Conservation (phyloP, 305 asterid species). For the Withania somnifera region DNA sequence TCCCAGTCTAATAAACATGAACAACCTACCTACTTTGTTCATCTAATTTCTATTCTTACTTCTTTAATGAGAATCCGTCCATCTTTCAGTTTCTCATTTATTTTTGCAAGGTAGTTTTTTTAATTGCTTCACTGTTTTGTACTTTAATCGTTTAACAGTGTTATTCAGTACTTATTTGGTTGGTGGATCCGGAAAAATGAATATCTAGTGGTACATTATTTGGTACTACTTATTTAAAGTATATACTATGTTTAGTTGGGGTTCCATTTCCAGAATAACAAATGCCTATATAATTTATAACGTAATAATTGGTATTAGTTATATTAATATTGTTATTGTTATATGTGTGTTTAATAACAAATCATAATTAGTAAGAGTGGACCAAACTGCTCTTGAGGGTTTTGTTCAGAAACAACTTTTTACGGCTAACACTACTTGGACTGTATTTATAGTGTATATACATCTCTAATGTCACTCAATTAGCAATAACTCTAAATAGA, state of each 20-base stretch:
- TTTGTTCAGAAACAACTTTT: too few relatives aligned
- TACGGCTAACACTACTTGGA: too few relatives aligned
- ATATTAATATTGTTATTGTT: neutral
- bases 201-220: neutral
- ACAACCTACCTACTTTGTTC: neutral
- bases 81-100: neutral
- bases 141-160: neutral
- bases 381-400: neutral
- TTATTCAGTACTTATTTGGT: neutral
- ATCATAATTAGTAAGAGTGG: neutral
- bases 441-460: too few relatives aligned
- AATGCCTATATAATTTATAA: neutral
- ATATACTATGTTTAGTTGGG: neutral
- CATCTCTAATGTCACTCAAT: neutral
- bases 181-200: neutral
- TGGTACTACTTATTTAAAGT: neutral
- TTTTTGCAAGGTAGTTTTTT: neutral
- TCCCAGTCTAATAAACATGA: neutral
- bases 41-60: neutral
- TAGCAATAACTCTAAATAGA: neutral
- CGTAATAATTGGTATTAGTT: neutral
- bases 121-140: neutral
- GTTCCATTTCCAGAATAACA: neutral
- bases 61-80: neutral
- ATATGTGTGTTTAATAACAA: neutral